phyloP scores from a whole-genome alignment of 345 rosid genomes.

The Draba incana region DNA sequence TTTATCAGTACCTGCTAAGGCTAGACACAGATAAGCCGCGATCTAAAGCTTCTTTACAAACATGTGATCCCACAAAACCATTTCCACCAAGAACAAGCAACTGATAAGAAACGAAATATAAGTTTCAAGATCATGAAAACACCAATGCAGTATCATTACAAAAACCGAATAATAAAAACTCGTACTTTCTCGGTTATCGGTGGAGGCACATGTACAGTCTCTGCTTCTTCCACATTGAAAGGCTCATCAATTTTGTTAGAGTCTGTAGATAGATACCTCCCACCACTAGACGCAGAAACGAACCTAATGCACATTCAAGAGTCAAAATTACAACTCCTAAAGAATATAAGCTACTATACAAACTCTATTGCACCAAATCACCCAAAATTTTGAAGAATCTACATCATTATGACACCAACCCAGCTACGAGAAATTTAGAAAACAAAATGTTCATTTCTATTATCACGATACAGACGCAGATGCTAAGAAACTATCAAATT shows the following conservation, averaged over 20 bases:
- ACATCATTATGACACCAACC: not conserved
- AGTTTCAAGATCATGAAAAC: conserved; percentile 22
- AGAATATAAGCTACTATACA: not conserved
- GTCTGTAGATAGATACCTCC: conserved; percentile 67
- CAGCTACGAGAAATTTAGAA: conserved; percentile 13
- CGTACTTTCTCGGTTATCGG: conserved; percentile 83
- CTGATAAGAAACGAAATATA: conserved; percentile 46
- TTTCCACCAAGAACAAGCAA: conserved; percentile 96
- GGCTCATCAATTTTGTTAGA: conserved; percentile 81
- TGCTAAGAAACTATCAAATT: not conserved
- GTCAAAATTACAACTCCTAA: no score
- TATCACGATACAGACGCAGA: conserved; percentile 2
- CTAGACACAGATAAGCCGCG: conserved; percentile 80
- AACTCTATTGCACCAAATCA: not conserved
- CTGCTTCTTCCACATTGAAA: conserved; percentile 85
- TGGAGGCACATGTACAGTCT: conserved; percentile 77
- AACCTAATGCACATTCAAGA: conserved; percentile 39
- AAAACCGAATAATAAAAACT: not conserved
- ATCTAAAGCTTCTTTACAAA: conserved; percentile 84
- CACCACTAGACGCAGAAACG: conserved; percentile 42
- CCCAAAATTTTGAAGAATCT: not conserved
- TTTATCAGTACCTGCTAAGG: conserved; percentile 77
- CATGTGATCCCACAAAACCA: conserved; percentile 96
- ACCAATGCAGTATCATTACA: not conserved
- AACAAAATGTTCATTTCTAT: conserved; percentile 4